A percentile compares a stretch with the other conserved stretches of the same genome.
Conservation (phyloP, 805 yeast genomes). For the Grigorovia humatica region DNA sequence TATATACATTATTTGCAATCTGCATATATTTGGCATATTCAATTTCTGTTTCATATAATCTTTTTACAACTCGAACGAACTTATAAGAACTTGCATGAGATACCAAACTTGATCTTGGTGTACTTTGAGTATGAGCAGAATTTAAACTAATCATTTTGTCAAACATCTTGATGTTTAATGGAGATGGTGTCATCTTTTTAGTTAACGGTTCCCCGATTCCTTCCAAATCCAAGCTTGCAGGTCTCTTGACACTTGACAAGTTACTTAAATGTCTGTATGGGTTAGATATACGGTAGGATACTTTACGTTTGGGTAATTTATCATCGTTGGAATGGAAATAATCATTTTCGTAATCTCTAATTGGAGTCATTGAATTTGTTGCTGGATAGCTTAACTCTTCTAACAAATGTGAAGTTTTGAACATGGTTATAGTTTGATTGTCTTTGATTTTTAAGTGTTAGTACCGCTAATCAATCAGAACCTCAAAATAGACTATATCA, state of each 20-base stretch:
- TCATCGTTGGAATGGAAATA: conserved; percentile 21
- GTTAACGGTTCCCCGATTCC: conserved; percentile 1
- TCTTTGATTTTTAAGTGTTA: not conserved
- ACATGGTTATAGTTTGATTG: conserved; percentile 11
- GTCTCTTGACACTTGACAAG: conserved; percentile 10
- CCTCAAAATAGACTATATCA: not conserved
- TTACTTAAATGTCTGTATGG: conserved; percentile 4
- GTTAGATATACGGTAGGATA: conserved; percentile 1
- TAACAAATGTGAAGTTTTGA: conserved; percentile 18
- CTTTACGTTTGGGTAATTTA: conserved; percentile 11
- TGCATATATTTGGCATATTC: conserved; percentile 26
- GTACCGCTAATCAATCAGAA: not conserved
- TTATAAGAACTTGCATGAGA: not conserved
- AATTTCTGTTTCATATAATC: conserved; percentile 28
- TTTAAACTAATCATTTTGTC: conserved; percentile 7
- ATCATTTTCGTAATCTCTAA: conserved; percentile 23
- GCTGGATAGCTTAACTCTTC: conserved; percentile 18
- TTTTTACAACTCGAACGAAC: conserved; percentile 17
- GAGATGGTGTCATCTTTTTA: conserved; percentile 32
- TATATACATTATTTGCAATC: conserved; percentile 25
- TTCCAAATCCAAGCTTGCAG: conserved; percentile 19
- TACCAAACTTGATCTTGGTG: not conserved
- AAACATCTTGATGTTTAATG: conserved; percentile 21
- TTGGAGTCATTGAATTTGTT: conserved; percentile 23
- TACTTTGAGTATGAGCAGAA: not conserved